phyloP scores from a whole-genome alignment of 306 rosid species.

The Acacia crassicarpa region DNA sequence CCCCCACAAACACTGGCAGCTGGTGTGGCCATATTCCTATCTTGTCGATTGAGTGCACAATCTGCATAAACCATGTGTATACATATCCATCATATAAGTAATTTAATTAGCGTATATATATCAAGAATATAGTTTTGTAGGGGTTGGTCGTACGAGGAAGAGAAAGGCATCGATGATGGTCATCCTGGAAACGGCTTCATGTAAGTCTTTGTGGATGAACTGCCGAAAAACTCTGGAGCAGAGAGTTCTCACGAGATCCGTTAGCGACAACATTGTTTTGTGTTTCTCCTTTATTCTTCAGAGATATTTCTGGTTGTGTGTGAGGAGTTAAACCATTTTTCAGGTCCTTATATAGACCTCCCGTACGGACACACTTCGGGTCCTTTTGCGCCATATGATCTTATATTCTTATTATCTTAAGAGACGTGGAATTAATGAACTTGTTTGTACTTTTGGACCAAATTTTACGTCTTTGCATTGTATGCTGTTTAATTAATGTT shows the following conservation, averaged over 20 bases:
- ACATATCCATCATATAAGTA: not conserved
- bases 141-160: constrained; percentile 30
- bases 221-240: not conserved
- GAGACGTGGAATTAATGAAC: not conserved
- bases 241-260: constrained; percentile 26
- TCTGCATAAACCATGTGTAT: constrained; percentile 26
- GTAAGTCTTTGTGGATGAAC: constrained; percentile 43
- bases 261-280: constrained; percentile 13
- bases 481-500: too few species aligned
- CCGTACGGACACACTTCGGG: not conserved
- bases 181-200: constrained; percentile 47
- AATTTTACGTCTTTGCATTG: too few species aligned
- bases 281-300: not conserved
- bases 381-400: not conserved
- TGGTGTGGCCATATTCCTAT: constrained; percentile 52
- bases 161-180: constrained; percentile 44
- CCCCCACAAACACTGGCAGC: constrained; percentile 51
- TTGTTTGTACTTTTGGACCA: not conserved
- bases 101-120: not conserved
- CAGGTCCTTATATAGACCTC: not conserved
- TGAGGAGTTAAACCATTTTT: not conserved
- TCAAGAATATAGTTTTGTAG: not conserved
- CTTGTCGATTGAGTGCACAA: constrained; percentile 58
- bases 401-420: not conserved
- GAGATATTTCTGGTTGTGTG: not conserved